Evolutionary conservation across 2,329 filamentous ascomycete genomes (phyloP).

Genomic region (Ramichloridium luteum): DNA sequence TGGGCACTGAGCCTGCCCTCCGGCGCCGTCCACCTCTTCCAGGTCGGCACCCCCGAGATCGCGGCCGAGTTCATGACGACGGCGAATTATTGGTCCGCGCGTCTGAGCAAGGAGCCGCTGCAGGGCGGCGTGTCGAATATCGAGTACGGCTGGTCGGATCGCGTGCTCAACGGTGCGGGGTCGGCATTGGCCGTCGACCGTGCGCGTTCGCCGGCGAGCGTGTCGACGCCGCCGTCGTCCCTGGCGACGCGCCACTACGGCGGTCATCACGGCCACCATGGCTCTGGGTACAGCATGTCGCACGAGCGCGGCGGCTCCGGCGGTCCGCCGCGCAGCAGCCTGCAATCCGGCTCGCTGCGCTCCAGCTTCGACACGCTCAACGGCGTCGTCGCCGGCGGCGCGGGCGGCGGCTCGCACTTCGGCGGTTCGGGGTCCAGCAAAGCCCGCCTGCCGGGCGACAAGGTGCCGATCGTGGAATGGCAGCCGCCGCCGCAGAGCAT

Average conservation of each 20-base stretch:
- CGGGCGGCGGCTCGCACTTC: no score
- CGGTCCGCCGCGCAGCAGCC: constrained; percentile 22
- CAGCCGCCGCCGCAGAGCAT: constrained; percentile 78
- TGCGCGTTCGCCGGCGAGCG: constrained; percentile 24
- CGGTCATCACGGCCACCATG: constrained; percentile 14
- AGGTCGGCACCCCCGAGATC: constrained; percentile 90
- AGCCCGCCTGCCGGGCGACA: constrained; percentile 69
- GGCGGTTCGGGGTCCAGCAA: constrained; percentile 35
- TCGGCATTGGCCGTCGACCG: no score
- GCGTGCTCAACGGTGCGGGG: constrained; percentile 64
- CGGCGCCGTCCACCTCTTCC: constrained; percentile 94
- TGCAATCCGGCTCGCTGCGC: constrained; percentile 40
- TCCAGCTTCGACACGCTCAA: constrained; percentile 47
- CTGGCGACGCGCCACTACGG: constrained; percentile 10
- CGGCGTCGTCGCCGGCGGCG: no score
- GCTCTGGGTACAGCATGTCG: constrained; percentile 17
- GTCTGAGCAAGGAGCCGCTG: constrained; percentile 84
- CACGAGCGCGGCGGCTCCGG: constrained; percentile 8
- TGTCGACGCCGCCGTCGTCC: constrained; percentile 9
- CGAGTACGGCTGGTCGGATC: constrained; percentile 92
- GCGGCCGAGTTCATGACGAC: constrained; percentile 88
- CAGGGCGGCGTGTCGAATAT: constrained; percentile 91
- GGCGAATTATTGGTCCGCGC: constrained; percentile 94
- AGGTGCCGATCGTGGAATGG: constrained; percentile 77
- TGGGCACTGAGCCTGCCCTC: constrained; percentile 88